phyloP scores from a whole-genome alignment of 495 filamentous ascomycete species.

The Hypoxylon lienhwacheense region DNA sequence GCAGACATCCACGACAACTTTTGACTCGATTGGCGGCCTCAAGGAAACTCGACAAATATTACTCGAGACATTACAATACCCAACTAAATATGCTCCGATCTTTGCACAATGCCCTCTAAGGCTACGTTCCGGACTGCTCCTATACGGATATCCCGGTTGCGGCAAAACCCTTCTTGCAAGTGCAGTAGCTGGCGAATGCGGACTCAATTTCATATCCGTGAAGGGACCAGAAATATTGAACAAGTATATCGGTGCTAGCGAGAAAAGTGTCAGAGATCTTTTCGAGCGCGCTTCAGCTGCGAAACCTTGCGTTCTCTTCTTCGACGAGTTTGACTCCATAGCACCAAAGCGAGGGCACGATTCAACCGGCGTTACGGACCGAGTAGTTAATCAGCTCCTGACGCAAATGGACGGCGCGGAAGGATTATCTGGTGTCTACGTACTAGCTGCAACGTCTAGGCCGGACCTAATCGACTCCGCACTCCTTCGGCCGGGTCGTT shows the following conservation, averaged over 20 bases:
- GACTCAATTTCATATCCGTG: slow-evolving; percentile 96
- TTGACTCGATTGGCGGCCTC: slow-evolving; percentile 87
- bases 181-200: slow-evolving; percentile 93
- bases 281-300: slow-evolving; percentile 92
- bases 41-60: slow-evolving; percentile 81
- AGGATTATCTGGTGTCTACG: slow-evolving; percentile 90
- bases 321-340: slow-evolving; percentile 97
- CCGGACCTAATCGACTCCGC: slow-evolving; percentile 96
- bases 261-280: slow-evolving; percentile 91
- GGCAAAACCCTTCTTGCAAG: slow-evolving; percentile 93
- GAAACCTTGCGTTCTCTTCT: slow-evolving; percentile 90
- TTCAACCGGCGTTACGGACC: slow-evolving; percentile 92
- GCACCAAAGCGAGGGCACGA: slow-evolving; percentile 97
- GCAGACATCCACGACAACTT: slow-evolving; percentile 84
- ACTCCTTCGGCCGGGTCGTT: slow-evolving; percentile 79
- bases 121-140: slow-evolving; percentile 82
- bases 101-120: slow-evolving; percentile 94
- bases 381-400: slow-evolving; percentile 96
- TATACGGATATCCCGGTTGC: slow-evolving; percentile 95
- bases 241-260: slow-evolving; percentile 96
- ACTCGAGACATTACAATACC: slow-evolving; percentile 93
- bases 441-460: slow-evolving; percentile 86
- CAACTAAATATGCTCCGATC: slow-evolving; percentile 96
- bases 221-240: slow-evolving; percentile 98
- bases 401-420: slow-evolving; percentile 99